phyloP scores from a whole-genome alignment of 2,329 filamentous ascomycete species.

The Oidium heveae region DNA sequence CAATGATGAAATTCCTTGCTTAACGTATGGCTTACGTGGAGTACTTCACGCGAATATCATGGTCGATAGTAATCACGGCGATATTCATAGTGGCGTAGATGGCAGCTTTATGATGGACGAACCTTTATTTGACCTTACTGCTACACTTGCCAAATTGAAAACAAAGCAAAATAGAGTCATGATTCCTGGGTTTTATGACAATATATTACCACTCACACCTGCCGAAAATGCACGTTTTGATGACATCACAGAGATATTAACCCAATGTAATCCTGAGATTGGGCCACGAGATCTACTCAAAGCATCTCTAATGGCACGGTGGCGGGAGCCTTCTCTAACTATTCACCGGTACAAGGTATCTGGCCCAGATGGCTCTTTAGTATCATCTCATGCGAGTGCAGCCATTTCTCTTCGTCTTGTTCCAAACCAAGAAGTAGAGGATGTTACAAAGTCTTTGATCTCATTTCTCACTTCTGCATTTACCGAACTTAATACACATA shows the following conservation, averaged over 20 bases:
- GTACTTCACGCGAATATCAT: slow-evolving; percentile 84
- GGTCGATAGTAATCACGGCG: slow-evolving; percentile 63
- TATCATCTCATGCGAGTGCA: slow-evolving; percentile 70
- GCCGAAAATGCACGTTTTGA: slow-evolving; percentile 62
- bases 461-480: slow-evolving; percentile 49
- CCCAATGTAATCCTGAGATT: slow-evolving; percentile 39
- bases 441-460: slow-evolving; percentile 43
- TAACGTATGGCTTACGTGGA: slow-evolving; percentile 82
- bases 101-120: slow-evolving; percentile 78
- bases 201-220: slow-evolving; percentile 46
- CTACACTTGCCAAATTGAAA: slow-evolving; percentile 59
- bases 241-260: slow-evolving; percentile 56
- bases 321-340: slow-evolving; percentile 85
- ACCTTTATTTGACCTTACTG: slow-evolving; percentile 71
- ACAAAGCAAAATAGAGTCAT: slow-evolving; percentile 56
- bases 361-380: slow-evolving; percentile 73
- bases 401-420: slow-evolving; percentile 79
- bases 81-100: slow-evolving; percentile 91
- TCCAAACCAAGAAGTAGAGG: slow-evolving; percentile 67
- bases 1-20: slow-evolving; percentile 79
- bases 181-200: slow-evolving; percentile 74
- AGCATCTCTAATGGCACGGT: slow-evolving; percentile 67
- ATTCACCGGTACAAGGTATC: slow-evolving; percentile 86
- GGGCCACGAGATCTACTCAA: slow-evolving; percentile 45
- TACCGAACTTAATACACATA: slow-evolving; percentile 48